A percentile compares a stretch with the other conserved stretches of the same genome.
These are phyloP conservation scores for Apostasia shenzhenica DNA, from an alignment of 106 monocot species.

Conservation along the genomic window DNA sequence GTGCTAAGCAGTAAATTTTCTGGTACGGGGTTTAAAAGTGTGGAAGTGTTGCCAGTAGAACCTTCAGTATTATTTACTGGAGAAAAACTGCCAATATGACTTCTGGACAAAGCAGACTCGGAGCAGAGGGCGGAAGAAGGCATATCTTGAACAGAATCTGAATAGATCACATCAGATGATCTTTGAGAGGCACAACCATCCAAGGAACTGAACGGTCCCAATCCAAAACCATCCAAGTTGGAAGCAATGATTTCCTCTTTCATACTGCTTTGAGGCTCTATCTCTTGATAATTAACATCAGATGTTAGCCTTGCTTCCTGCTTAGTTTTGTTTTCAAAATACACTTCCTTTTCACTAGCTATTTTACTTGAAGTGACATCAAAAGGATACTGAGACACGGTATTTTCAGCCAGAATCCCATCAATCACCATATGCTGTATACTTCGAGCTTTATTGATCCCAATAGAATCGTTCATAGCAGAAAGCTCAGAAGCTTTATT, in stretches of 20 bases:
- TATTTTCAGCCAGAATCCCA: not conserved
- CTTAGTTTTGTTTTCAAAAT: conserved; percentile 23
- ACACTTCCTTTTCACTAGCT: not conserved
- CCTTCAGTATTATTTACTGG: conserved; percentile 14
- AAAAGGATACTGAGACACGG: conserved; percentile 1
- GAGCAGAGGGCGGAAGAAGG: conserved; percentile 2
- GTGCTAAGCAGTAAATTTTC: conserved; percentile 9
- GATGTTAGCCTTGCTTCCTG: conserved; percentile 25
- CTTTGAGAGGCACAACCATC: conserved; percentile 11
- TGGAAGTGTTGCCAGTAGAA: conserved; percentile 4
- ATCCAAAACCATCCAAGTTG: conserved; percentile 12
- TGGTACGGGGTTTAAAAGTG: conserved; percentile 5
- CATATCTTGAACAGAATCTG: conserved; percentile 3
- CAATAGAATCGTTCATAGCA: no score
- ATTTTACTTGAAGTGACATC: not conserved
- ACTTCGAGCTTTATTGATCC: not conserved
- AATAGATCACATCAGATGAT: conserved; percentile 10
- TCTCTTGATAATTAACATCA: conserved; percentile 12
- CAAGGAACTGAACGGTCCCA: conserved; percentile 11
- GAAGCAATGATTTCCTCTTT: conserved; percentile 3
- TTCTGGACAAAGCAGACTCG: conserved; percentile 12
- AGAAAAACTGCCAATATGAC: not conserved
- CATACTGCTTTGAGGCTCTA: conserved; percentile 8
- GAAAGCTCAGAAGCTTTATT: no score
- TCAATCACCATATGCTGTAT: not conserved